These are phyloP conservation scores for Monosporascus sp. DNA, from an alignment of 2,329 filamentous ascomycete species.

Conservation along the genomic window DNA sequence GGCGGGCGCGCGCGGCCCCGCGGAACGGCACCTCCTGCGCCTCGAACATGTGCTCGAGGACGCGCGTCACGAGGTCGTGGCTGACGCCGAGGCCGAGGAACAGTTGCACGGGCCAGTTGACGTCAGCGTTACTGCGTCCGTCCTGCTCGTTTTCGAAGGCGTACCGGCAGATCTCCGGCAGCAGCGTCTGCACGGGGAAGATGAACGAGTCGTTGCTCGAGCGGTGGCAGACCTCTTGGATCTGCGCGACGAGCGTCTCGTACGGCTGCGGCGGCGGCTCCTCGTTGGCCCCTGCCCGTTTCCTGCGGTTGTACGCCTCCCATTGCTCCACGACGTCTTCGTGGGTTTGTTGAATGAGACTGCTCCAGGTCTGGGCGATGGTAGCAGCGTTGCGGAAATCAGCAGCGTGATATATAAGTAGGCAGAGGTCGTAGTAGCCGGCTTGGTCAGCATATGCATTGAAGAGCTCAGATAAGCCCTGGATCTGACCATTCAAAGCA, in stretches of 20 bases:
- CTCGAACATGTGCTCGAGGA: slow-evolving; percentile 53
- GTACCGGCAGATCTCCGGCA: slow-evolving; percentile 60
- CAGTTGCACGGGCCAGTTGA: slow-evolving; percentile 51
- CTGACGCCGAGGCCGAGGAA: slow-evolving; percentile 53
- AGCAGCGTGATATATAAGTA: slow-evolving; percentile 86
- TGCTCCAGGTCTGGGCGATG: slow-evolving; percentile 79
- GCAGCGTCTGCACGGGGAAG: slow-evolving; percentile 56
- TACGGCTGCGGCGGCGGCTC: slow-evolving; percentile 54
- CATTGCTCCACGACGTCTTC: slow-evolving; percentile 42
- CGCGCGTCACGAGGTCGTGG: slow-evolving; percentile 49
- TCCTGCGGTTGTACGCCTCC: slow-evolving; percentile 28
- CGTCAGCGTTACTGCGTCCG: slow-evolving; percentile 49
- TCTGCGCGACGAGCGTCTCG: slow-evolving; percentile 61
- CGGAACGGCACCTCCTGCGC: slow-evolving; percentile 56
- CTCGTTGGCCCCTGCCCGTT: slow-evolving; percentile 24
- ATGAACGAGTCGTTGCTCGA: slow-evolving; percentile 61
- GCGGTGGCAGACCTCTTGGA: slow-evolving; percentile 60
- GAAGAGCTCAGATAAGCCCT: slow-evolving; percentile 78
- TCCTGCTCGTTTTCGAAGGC: slow-evolving; percentile 55
- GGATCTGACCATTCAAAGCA: slow-evolving; percentile 71
- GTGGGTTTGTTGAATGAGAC: slow-evolving; percentile 70
- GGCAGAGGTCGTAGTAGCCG: slow-evolving; percentile 87
- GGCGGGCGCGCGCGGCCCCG: slow-evolving; percentile 40
- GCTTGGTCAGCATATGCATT: slow-evolving; percentile 88
- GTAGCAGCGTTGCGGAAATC: slow-evolving; percentile 86